Evolutionary conservation across 2,329 filamentous ascomycete genomes (phyloP), one percentile per base, ranked within the genome.

Genomic region (Trichoderma aggressivum): DNA sequence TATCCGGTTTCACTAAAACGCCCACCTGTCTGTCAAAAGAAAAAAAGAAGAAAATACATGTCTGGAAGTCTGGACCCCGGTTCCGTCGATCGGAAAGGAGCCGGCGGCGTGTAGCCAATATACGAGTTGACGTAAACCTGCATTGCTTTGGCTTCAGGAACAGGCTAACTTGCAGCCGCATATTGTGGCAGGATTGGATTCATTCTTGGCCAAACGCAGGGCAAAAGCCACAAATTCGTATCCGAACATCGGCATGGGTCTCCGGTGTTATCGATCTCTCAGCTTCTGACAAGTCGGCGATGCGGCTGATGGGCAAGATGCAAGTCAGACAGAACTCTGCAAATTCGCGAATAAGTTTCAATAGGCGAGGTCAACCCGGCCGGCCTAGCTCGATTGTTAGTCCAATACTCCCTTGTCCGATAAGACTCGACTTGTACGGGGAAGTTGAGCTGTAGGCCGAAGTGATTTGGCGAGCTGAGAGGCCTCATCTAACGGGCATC

Each of bases 1-100:
- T 30, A 59, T 59, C 55, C 64, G 55, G 64, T 68, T 68, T 68
- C 64, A 68, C 64, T 32, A 47, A 59, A 14, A 60, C 53, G 28
- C 32, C 53, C 55, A 55, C 62, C 34, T 55, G 28, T 47, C 64
- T 60, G 36, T 68, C 64, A 34, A 59, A n/a, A 32, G 56, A 24
- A n/a, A 43, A n/a, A 7, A 43, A 50, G 32, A 50, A 7, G 14
- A 7, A 34, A 21, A 47, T 12, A 18, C n/a, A 26, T 26, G 34
- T 10, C 36, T n/a, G 28, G 55, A 24, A 21, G 11, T 53, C 47
- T 53, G 11, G 47, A 53, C 47, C 62, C 55, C 26, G 59, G 55
- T 47, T 60, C 55, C 55, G 28, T 59, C 55, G 26, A 50, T 34
- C 26, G 64, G 26, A 65, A 65, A 55, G 62, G 62, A 24, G 24